Evolutionary conservation across 768 basidiomycete species (phyloP).

Genomic region (Rhodotorula kratochvilovae): DNA sequence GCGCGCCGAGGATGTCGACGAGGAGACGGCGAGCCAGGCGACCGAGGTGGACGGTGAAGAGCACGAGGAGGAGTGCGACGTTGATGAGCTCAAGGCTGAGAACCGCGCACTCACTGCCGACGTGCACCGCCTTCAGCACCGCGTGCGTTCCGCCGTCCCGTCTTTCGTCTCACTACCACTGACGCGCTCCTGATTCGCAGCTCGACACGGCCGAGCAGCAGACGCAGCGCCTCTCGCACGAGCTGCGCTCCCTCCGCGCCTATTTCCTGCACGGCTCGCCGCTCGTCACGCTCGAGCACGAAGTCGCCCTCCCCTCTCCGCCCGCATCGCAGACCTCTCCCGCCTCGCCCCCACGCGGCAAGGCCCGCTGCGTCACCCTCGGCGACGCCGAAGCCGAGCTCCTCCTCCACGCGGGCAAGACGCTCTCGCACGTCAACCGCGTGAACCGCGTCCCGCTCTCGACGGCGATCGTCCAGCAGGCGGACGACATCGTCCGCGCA

Average conservation of each 20-base stretch:
- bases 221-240: conserved; percentile 2
- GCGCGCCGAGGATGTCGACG: background rate
- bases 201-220: conserved; percentile 9
- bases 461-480: conserved; percentile 4
- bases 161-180: background rate
- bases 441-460: conserved; percentile 23
- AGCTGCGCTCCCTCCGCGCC: conserved; percentile 31
- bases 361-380: conserved; percentile 8
- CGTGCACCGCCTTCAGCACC: background rate
- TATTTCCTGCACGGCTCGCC: conserved; percentile 19
- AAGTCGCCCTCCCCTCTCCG: background rate
- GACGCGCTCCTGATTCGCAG: conserved; percentile 2
- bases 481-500: conserved; percentile 13
- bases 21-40: background rate
- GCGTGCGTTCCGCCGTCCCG: background rate
- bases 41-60: background rate
- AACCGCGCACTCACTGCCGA: conserved; percentile 21
- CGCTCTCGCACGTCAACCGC: conserved; percentile 22
- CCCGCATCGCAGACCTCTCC: background rate
- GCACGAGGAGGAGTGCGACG: background rate
- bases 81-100: conserved; percentile 1
- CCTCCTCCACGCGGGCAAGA: conserved; percentile 37
- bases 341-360: background rate
- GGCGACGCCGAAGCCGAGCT: conserved; percentile 43
- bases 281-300: conserved; percentile 9